These are phyloP conservation scores for Arachnopeziza araneosa DNA, from an alignment of 2,329 filamentous ascomycete species.

Conservation along the genomic window DNA sequence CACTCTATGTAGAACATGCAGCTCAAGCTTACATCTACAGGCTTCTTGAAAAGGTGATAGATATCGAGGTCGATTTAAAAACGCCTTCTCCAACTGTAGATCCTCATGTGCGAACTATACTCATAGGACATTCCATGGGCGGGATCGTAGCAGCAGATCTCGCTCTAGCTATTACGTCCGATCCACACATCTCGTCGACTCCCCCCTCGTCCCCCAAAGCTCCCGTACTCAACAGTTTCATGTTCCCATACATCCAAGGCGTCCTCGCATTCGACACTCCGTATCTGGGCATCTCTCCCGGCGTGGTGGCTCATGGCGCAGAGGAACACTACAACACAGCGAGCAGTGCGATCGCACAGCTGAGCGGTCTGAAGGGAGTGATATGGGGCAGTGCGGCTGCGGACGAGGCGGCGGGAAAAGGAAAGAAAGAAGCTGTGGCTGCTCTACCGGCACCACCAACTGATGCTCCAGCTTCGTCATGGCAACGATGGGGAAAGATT, in stretches of 20 bases:
- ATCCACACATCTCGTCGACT: constrained; percentile 19
- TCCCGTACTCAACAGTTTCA: constrained; percentile 53
- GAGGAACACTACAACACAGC: constrained; percentile 80
- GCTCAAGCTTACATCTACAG: constrained; percentile 34
- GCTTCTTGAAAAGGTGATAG: constrained; percentile 89
- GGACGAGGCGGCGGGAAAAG: constrained; percentile 23
- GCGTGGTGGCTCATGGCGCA: constrained; percentile 78
- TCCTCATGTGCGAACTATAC: constrained; percentile 73
- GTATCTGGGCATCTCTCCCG: constrained; percentile 74
- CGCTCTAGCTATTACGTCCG: constrained; percentile 57
- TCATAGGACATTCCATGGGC: constrained; percentile 85
- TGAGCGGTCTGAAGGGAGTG: constrained; percentile 60
- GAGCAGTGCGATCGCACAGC: constrained; percentile 60
- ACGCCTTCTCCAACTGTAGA: constrained; percentile 82
- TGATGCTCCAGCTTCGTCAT: constrained; percentile 41
- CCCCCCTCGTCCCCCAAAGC: constrained; percentile 7
- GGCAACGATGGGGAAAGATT: constrained; percentile 79
- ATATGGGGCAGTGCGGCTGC: constrained; percentile 54
- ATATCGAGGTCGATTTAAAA: constrained; percentile 77
- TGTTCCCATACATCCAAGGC: constrained; percentile 91
- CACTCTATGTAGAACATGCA: not conserved
- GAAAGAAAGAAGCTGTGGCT: constrained; percentile 33
- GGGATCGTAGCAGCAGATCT: constrained; percentile 93
- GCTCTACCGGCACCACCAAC: constrained; percentile 37
- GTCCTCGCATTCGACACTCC: constrained; percentile 93